Evolutionary conservation across 2,329 filamentous ascomycete species (phyloP).

Genomic region (Xylaria sp.): DNA sequence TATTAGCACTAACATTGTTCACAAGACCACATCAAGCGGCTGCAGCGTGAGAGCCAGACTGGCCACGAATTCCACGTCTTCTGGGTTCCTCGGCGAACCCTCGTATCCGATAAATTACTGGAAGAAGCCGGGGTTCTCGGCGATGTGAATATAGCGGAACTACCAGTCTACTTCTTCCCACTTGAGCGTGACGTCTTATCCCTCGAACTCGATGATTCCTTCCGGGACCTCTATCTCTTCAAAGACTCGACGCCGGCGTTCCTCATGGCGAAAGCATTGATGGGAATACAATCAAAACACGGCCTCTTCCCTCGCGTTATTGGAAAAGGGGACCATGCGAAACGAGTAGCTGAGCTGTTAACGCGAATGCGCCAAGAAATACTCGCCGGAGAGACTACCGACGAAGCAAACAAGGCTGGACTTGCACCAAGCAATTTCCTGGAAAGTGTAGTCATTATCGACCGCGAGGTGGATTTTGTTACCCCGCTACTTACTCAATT

Average conservation of each 20-base stretch:
- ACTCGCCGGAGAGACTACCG: constrained; percentile 78
- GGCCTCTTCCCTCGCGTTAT: constrained; percentile 94
- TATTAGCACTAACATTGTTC: constrained; percentile 64
- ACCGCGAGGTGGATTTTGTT: constrained; percentile 93
- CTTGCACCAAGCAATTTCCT: constrained; percentile 86
- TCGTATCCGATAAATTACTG: constrained; percentile 89
- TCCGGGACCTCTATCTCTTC: constrained; percentile 85
- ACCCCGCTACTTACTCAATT: constrained; percentile 92
- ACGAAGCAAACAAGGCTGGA: constrained; percentile 69
- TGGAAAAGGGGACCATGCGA: constrained; percentile 95
- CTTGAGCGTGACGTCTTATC: constrained; percentile 92
- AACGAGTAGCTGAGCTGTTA: constrained; percentile 85
- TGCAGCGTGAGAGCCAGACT: constrained; percentile 86
- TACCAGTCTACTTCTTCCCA: constrained; percentile 89
- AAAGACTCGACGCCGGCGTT: constrained; percentile 94
- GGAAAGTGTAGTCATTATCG: constrained; percentile 93
- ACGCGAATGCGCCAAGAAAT: constrained; percentile 92
- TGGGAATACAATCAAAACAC: constrained; percentile 91
- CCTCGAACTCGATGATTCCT: constrained; percentile 87
- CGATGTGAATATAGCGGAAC: constrained; percentile 87
- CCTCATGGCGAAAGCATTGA: constrained; percentile 87
- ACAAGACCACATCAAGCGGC: constrained; percentile 87
- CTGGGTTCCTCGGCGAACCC: constrained; percentile 91
- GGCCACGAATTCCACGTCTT: constrained; percentile 98
- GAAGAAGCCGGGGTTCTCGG: constrained; percentile 94